Conservation (phyloP, 2,329 filamentous ascomycete genomes). For the Dactylellina leptospora region DNA sequence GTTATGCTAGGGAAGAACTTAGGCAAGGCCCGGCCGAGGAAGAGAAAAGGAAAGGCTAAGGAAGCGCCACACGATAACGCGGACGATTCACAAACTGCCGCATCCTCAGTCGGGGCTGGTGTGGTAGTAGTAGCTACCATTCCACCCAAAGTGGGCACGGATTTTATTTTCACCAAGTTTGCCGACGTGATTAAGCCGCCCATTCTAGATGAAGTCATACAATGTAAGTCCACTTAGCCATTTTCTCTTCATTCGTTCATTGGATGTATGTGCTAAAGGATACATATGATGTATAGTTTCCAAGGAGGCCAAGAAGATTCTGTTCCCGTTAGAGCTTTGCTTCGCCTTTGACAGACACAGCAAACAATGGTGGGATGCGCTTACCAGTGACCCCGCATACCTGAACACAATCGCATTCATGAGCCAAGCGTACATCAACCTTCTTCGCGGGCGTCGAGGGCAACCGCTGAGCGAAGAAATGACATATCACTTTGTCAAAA, state of each 20-base stretch:
- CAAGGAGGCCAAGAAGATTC: conserved; percentile 58
- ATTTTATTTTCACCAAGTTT: conserved; percentile 57
- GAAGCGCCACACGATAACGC: neutral
- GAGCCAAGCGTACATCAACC: conserved; percentile 58
- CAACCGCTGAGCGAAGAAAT: conserved; percentile 20
- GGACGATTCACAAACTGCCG: neutral
- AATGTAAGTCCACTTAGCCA: conserved; percentile 56
- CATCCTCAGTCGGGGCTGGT: neutral
- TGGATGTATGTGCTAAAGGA: neutral
- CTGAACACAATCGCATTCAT: conserved; percentile 60
- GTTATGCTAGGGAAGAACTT: conserved; percentile 63
- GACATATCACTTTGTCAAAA: conserved; percentile 57
- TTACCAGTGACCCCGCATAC: conserved; percentile 59
- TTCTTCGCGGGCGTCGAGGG: conserved; percentile 48
- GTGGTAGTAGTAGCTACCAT: neutral
- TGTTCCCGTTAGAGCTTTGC: conserved; percentile 59
- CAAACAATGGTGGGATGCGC: conserved; percentile 58
- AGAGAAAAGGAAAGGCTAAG: conserved; percentile 39
- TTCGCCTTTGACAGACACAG: conserved; percentile 57
- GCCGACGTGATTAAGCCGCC: conserved; percentile 57
- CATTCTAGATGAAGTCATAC: conserved; percentile 56
- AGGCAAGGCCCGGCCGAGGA: conserved; percentile 56
- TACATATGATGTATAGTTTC: conserved; percentile 56
- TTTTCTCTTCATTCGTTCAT: neutral
- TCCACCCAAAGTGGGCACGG: conserved; percentile 48